Evolutionary conservation across 2,329 filamentous ascomycete species (phyloP).

Genomic region (Capronia epimyces): DNA sequence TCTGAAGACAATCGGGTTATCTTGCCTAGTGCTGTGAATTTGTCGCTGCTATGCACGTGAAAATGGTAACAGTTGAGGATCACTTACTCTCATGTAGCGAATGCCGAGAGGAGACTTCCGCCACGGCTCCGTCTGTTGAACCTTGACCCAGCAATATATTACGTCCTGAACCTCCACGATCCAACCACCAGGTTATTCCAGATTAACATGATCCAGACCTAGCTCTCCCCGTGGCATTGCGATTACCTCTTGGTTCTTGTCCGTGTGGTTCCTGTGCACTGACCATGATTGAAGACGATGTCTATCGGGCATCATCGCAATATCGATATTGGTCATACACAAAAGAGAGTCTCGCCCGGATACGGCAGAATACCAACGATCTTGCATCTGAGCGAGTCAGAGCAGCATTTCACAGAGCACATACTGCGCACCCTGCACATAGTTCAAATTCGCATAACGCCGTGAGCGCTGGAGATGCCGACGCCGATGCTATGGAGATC

Average conservation of each 20-base stretch:
- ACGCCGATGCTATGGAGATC: slow-evolving; percentile 8
- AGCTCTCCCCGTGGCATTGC: no score
- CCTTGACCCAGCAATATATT: no score
- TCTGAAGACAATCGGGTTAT: no score
- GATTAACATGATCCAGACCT: no score
- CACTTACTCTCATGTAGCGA: no score
- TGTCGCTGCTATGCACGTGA: no score
- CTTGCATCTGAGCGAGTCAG: slow-evolving; percentile 66
- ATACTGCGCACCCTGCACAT: slow-evolving; percentile 35
- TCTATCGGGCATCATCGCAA: slow-evolving; percentile 85
- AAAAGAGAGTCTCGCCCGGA: slow-evolving; percentile 60
- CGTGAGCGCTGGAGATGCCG: slow-evolving; percentile 14
- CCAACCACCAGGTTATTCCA: not conserved
- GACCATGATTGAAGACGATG: slow-evolving; percentile 77
- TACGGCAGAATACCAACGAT: slow-evolving; percentile 73
- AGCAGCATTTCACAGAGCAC: slow-evolving; percentile 50
- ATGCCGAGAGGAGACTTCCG: no score
- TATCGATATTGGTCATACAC: slow-evolving; percentile 92
- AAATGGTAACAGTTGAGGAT: not conserved
- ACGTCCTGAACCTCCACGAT: no score
- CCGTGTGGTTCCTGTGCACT: not conserved
- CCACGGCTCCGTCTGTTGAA: no score
- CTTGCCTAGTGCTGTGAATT: no score
- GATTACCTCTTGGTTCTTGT: no score
- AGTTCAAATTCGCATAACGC: slow-evolving; percentile 34